Evolutionary conservation across 2,329 filamentous ascomycete species (phyloP), one percentile per base, ranked within the genome.

Genomic region (Cryoendolithus antarcticus): DNA sequence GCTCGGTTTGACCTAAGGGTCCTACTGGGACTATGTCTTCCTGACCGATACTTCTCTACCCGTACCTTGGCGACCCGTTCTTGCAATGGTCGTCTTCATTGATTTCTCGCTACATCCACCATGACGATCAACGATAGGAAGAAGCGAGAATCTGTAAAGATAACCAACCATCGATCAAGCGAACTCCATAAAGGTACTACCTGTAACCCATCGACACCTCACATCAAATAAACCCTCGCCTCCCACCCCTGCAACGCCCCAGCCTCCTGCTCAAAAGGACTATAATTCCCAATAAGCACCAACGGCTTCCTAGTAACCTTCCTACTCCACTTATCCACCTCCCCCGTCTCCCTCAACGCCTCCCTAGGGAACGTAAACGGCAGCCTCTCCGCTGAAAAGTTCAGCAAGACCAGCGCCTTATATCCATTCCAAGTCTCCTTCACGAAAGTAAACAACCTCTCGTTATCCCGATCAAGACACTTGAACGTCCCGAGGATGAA

Each of bases 401-500:
- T 64, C 12, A 62, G 39, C n/a, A 58, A 53, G 0, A 64, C 53
- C 1, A 63, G 39, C 2, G 58, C 61, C 9, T 44, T 54, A 31
- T 28, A 37, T 39, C 53, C 55, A 6, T 53, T 55, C 13, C 41
- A 42, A 3, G 48, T 42, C 50, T 52, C 51, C 48, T 65, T 64
- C 41, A 49, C 51, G 38, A 61, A 63, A 9, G 70, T 66, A 49
- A 82, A 80, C 0, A 75, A 58, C 24, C 69, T 58, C 42, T 61
- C 52, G 29, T 74, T 69, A 6, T 74, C 63, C 0, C 63, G 56
- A 1, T 72, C 69, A 1, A 80, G 55, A 12, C 71, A 49, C 37
- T 69, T 64, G 45, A 81, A 83, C 39, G 73, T 64, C 1, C 80
- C 80, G 48, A 83, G 82, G 3, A 83, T 71, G 42, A 85, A 76